Evolutionary conservation across 176 grass and related monocot species (phyloP).

Genomic region (Carex kokanica): DNA sequence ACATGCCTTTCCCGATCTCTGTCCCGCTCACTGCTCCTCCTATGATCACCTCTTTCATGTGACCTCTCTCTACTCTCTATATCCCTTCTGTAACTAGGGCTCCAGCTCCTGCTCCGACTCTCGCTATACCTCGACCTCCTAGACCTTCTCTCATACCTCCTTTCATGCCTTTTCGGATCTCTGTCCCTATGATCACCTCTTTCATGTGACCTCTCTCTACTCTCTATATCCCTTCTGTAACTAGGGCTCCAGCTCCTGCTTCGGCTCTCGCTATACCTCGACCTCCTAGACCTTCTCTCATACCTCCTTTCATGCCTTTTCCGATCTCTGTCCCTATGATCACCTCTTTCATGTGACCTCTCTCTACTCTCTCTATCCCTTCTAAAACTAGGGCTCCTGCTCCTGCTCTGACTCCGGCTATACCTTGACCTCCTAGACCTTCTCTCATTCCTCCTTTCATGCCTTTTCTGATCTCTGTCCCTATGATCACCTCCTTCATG

Average conservation of each 20-base stretch:
- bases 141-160: slow-evolving; percentile 27
- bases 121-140: not conserved
- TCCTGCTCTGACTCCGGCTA: slow-evolving; percentile 17
- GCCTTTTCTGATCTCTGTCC: too few species aligned
- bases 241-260: slow-evolving; percentile 13
- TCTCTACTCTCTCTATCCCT: slow-evolving; percentile 11
- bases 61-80: too few species aligned
- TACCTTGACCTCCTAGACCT: slow-evolving; percentile 14
- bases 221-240: slow-evolving; percentile 2
- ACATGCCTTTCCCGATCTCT: slow-evolving; percentile 37
- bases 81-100: too few species aligned
- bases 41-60: slow-evolving; percentile 26
- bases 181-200: slow-evolving; percentile 40
- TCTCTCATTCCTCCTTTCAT: slow-evolving; percentile 35
- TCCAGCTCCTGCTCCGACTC: too few species aligned
- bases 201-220: slow-evolving; percentile 7
- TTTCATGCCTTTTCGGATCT: slow-evolving; percentile 41
- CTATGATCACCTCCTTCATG: too few species aligned
- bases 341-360: slow-evolving; percentile 35
- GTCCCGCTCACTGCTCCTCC: too few species aligned
- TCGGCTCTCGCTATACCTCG: slow-evolving; percentile 21
- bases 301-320: slow-evolving; percentile 38
- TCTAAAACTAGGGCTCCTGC: slow-evolving; percentile 7
- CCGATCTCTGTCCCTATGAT: slow-evolving; percentile 38
- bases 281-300: slow-evolving; percentile 24